These are phyloP conservation scores for Sistotremastrum suecicum DNA, from an alignment of 768 basidiomycete species.

Conservation along the genomic window DNA sequence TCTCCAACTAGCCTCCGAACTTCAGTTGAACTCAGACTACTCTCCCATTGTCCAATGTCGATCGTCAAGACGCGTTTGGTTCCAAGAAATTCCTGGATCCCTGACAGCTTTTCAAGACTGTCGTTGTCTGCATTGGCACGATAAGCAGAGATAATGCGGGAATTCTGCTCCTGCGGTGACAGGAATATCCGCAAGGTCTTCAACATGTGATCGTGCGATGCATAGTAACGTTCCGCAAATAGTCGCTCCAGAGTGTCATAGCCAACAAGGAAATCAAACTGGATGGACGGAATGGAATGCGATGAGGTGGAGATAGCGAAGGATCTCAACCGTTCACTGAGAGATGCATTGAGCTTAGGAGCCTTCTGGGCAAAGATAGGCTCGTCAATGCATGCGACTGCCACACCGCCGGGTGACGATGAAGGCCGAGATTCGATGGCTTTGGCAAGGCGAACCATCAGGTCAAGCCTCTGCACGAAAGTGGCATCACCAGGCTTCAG, in stretches of 20 bases:
- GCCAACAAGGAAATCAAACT: constrained; percentile 64
- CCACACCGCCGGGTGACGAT: constrained; percentile 29
- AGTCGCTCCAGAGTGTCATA: constrained; percentile 77
- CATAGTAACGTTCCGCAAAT: constrained; percentile 64
- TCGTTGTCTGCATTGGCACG: constrained; percentile 19
- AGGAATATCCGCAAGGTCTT: constrained; percentile 44
- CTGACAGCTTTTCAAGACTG: constrained; percentile 16
- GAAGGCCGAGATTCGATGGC: constrained; percentile 18
- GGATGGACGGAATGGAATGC: constrained; percentile 12
- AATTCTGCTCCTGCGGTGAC: constrained; percentile 37
- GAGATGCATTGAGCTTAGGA: constrained; percentile 34
- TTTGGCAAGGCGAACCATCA: constrained; percentile 63
- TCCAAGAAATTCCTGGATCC: constrained; percentile 36
- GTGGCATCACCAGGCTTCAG: constrained; percentile 60
- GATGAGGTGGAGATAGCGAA: constrained; percentile 6
- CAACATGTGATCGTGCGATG: constrained; percentile 37
- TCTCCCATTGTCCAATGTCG: constrained; percentile 43
- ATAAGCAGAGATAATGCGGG: constrained; percentile 52
- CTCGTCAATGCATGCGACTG: constrained; percentile 72
- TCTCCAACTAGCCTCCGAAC: constrained; percentile 34
- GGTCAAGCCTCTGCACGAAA: constrained; percentile 65
- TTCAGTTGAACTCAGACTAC: constrained; percentile 53
- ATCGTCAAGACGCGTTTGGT: constrained; percentile 40
- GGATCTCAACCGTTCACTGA: constrained; percentile 23
- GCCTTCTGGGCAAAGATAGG: constrained; percentile 86